Evolutionary conservation across 371 early-diverging fungal genomes (phyloP).

Genomic region (Mucor racemosus): DNA sequence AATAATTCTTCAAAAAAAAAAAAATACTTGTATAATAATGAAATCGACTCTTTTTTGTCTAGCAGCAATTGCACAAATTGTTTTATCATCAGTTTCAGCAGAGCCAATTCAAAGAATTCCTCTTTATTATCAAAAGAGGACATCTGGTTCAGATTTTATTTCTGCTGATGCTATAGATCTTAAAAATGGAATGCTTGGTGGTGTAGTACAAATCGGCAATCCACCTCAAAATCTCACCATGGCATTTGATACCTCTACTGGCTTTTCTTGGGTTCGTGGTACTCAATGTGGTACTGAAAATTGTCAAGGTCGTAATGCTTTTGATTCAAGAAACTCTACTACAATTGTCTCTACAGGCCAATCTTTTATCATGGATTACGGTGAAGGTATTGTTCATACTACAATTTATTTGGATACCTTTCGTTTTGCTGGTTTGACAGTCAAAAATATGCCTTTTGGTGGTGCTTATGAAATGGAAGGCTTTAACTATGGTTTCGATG

Average conservation of each 20-base stretch:
- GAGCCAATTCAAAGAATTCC: conserved; percentile 28
- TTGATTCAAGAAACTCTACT: conserved; percentile 42
- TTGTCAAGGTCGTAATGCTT: conserved; percentile 41
- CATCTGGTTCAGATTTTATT: conserved; percentile 5
- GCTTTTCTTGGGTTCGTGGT: conserved; percentile 35
- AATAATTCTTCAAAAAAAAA: neutral
- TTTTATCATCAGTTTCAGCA: conserved; percentile 12
- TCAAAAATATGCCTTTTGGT: conserved; percentile 49
- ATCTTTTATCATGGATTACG: conserved; percentile 49
- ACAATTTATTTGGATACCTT: conserved; percentile 43
- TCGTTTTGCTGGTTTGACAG: conserved; percentile 35
- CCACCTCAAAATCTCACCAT: conserved; percentile 38
- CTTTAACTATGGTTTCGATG: conserved; percentile 50
- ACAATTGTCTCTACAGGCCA: conserved; percentile 30
- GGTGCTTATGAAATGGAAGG: conserved; percentile 52
- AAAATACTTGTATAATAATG: conserved; percentile 12
- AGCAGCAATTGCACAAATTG: conserved; percentile 17
- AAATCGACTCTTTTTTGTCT: conserved; percentile 19
- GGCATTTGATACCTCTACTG: conserved; percentile 39
- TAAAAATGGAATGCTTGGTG: conserved; percentile 36
- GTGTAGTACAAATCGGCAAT: conserved; percentile 30
- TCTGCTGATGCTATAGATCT: conserved; percentile 18
- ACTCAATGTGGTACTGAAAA: conserved; percentile 23
- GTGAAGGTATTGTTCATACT: conserved; percentile 37
- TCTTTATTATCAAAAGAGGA: conserved; percentile 18